phyloP scores from a whole-genome alignment of 2,329 filamentous ascomycete genomes.

The Dryadomyces quercus-mongolicae region DNA sequence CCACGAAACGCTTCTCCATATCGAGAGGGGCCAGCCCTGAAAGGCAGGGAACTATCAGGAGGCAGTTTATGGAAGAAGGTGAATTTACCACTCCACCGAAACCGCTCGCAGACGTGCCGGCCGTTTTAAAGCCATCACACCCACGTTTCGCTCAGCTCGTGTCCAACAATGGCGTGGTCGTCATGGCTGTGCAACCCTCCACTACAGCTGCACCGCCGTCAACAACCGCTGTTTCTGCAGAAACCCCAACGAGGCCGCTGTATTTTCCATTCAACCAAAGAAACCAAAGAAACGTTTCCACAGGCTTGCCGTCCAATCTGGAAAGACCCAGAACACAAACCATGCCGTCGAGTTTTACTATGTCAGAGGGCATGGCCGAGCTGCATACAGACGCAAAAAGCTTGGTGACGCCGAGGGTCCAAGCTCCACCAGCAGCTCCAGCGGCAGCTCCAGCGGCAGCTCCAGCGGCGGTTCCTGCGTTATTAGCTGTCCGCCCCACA shows the following conservation, averaged over 20 bases:
- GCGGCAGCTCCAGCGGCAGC: too few relatives aligned
- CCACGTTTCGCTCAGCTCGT: neutral
- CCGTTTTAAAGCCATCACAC: neutral
- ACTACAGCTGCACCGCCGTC: too few relatives aligned
- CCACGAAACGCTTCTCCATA: neutral
- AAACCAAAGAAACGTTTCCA: too few relatives aligned
- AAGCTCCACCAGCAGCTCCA: too few relatives aligned
- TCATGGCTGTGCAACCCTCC: neutral
- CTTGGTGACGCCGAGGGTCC: too few relatives aligned
- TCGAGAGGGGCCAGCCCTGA: conserved; percentile 11
- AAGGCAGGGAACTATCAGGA: neutral
- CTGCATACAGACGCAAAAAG: too few relatives aligned
- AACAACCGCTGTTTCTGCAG: neutral
- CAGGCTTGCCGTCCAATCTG: too few relatives aligned
- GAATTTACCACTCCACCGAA: neutral
- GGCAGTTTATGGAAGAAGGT: neutral
- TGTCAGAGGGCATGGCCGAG: too few relatives aligned
- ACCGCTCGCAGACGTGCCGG: neutral
- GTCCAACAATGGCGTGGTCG: neutral
- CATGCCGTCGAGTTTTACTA: too few relatives aligned
- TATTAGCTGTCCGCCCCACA: neutral
- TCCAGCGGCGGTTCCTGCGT: too few relatives aligned
- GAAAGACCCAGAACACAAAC: too few relatives aligned
- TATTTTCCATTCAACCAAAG: too few relatives aligned
- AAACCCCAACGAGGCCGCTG: neutral